These are phyloP conservation scores for Petasospora rhodanensis DNA, from an alignment of 1,139 yeast species.

Conservation along the genomic window DNA sequence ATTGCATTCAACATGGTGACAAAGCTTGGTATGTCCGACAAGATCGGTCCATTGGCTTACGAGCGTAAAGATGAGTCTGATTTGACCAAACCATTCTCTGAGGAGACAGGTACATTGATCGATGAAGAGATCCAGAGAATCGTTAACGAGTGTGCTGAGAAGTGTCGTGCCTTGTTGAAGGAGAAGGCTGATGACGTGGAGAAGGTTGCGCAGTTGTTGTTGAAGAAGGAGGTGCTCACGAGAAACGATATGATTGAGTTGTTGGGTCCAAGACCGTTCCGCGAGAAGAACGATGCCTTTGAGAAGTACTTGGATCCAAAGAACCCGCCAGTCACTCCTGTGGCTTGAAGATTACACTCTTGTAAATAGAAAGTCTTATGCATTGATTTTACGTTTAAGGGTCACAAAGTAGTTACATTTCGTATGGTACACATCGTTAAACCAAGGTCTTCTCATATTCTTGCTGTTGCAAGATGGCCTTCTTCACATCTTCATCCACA, in stretches of 20 bases:
- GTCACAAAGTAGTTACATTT: too few species aligned
- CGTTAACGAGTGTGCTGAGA: conserved; percentile 69
- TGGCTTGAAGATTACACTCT: conserved; percentile 1
- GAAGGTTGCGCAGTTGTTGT: conserved; percentile 79
- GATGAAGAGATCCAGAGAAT: conserved; percentile 83
- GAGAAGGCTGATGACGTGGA: conserved; percentile 73
- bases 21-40: conserved; percentile 69
- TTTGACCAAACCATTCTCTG: conserved; percentile 87
- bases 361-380: too few species aligned
- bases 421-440: too few species aligned
- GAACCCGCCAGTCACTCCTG: conserved; percentile 1
- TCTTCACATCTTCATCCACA: conserved; percentile 50
- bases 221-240: conserved; percentile 79
- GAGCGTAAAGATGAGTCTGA: conserved; percentile 45
- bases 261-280: conserved; percentile 86
- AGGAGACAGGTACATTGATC: conserved; percentile 72
- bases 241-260: conserved; percentile 87
- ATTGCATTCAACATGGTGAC: conserved; percentile 79
- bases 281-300: conserved; percentile 83
- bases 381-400: too few species aligned
- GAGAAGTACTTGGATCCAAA: conserved; percentile 56
- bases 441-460: too few species aligned
- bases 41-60: conserved; percentile 70
- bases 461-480: conserved; percentile 67
- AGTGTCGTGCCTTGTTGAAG: conserved; percentile 63